Conservation (phyloP, 495 filamentous ascomycete species). For the Neurospora sp. region DNA sequence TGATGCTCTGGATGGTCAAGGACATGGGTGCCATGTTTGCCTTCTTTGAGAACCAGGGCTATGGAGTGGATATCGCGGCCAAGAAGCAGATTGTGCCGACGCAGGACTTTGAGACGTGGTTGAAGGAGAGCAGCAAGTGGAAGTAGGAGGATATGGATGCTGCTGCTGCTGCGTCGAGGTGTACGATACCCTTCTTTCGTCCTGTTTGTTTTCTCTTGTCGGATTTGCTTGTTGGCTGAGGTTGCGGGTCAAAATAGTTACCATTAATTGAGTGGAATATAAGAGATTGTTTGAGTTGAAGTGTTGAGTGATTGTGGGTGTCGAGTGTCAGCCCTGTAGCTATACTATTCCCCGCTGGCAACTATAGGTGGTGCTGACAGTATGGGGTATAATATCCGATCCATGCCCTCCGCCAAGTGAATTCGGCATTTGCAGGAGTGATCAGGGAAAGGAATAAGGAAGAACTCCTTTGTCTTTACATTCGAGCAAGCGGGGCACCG, state of each 20-base stretch:
- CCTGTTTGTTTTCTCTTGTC: background rate
- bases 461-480: background rate
- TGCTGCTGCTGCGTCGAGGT: background rate
- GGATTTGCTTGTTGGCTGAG: background rate
- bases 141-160: background rate
- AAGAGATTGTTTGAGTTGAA: background rate
- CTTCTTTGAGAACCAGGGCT: slow-evolving; percentile 55
- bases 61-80: slow-evolving; percentile 45
- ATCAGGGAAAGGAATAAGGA: too few relatives aligned
- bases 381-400: too few relatives aligned
- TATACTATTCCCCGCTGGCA: too few relatives aligned
- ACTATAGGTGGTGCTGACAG: too few relatives aligned
- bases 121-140: slow-evolving; percentile 45
- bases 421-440: too few relatives aligned
- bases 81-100: slow-evolving; percentile 43
- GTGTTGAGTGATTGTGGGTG: too few relatives aligned
- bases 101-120: slow-evolving; percentile 50
- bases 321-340: too few relatives aligned
- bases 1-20: slow-evolving; percentile 34
- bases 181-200: background rate
- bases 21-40: slow-evolving; percentile 52
- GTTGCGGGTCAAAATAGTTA: background rate
- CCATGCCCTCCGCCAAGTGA: too few relatives aligned
- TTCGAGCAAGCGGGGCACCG: background rate
- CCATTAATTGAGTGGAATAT: background rate